Percentiles rank a stretch among this genome's conserved stretches.
These are phyloP conservation scores for Colletotrichum viniferum DNA, from an alignment of 2,329 filamentous ascomycete species.

Conservation along the genomic window DNA sequence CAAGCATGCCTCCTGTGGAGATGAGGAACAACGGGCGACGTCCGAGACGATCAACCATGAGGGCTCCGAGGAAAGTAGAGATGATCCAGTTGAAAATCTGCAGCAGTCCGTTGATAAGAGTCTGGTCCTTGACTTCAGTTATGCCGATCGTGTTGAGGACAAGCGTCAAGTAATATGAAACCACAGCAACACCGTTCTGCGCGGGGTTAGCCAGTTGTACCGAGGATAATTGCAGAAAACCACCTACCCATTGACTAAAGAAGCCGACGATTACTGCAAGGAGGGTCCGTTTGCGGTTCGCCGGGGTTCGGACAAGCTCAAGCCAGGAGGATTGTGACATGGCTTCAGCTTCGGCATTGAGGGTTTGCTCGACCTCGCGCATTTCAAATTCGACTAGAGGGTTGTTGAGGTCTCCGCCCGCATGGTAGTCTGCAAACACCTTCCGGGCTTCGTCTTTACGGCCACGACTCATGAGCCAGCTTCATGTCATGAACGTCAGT, in stretches of 20 bases:
- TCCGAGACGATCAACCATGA: slow-evolving; percentile 42
- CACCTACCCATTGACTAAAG: slow-evolving; percentile 27
- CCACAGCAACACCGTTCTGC: slow-evolving; percentile 32
- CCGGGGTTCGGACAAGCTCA: slow-evolving; percentile 31
- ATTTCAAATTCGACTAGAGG: slow-evolving; percentile 38
- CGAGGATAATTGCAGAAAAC: neutral
- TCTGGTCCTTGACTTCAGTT: slow-evolving; percentile 38
- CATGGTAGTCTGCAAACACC: slow-evolving; percentile 59
- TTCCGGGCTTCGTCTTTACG: slow-evolving; percentile 55
- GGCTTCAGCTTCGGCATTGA: slow-evolving; percentile 57
- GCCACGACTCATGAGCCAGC: slow-evolving; percentile 64
- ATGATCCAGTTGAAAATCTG: slow-evolving; percentile 17
- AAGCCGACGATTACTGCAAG: slow-evolving; percentile 28
- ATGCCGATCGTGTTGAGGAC: slow-evolving; percentile 36
- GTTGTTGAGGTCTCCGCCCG: slow-evolving; percentile 46
- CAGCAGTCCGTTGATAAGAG: slow-evolving; percentile 40
- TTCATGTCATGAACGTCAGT: neutral
- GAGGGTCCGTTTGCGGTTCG: slow-evolving; percentile 30
- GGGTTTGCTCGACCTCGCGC: slow-evolving; percentile 41
- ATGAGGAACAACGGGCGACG: slow-evolving; percentile 49
- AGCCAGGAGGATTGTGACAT: slow-evolving; percentile 37
- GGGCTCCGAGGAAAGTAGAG: slow-evolving; percentile 35
- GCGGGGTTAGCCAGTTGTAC: neutral
- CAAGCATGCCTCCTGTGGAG: slow-evolving; percentile 31
- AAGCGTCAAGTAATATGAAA: slow-evolving; percentile 41